Percentiles rank a stretch among this genome's conserved stretches.
phyloP scores from a whole-genome alignment of 176 grass and related monocot genomes.

The Ensete ventricosum region DNA sequence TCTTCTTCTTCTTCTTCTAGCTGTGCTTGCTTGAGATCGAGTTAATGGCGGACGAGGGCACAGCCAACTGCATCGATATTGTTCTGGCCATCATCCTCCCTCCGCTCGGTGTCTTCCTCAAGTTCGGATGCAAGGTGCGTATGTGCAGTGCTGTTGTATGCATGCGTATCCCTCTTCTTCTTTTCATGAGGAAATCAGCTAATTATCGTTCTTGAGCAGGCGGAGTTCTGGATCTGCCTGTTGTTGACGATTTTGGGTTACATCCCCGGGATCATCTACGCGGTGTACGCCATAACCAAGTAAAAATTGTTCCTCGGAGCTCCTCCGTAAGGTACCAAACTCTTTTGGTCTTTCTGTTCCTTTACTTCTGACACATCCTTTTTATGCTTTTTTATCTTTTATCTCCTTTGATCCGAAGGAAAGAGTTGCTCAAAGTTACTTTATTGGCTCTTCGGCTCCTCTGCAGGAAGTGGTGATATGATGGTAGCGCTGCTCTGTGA shows the following conservation, averaged over 20 bases:
- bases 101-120: constrained; percentile 95
- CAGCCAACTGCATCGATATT: constrained; percentile 83
- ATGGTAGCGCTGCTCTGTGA: too few species aligned
- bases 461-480: too few species aligned
- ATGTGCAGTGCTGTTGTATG: background rate
- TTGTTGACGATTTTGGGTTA: constrained; percentile 68
- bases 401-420: too few species aligned
- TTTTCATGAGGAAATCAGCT: background rate
- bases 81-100: constrained; percentile 88
- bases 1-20: background rate
- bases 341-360: too few species aligned
- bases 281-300: too few species aligned
- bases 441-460: too few species aligned
- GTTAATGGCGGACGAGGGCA: constrained; percentile 43
- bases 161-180: background rate
- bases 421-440: too few species aligned
- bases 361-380: too few species aligned
- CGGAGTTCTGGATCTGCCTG: constrained; percentile 85
- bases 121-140: constrained; percentile 61
- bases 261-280: constrained; percentile 80
- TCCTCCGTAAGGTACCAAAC: too few species aligned
- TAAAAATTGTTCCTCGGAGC: too few species aligned
- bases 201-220: constrained; percentile 7
- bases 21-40: background rate
- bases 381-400: too few species aligned